Evolutionary conservation across 768 basidiomycete species (phyloP).

Genomic region (Albatrellus ellisii): DNA sequence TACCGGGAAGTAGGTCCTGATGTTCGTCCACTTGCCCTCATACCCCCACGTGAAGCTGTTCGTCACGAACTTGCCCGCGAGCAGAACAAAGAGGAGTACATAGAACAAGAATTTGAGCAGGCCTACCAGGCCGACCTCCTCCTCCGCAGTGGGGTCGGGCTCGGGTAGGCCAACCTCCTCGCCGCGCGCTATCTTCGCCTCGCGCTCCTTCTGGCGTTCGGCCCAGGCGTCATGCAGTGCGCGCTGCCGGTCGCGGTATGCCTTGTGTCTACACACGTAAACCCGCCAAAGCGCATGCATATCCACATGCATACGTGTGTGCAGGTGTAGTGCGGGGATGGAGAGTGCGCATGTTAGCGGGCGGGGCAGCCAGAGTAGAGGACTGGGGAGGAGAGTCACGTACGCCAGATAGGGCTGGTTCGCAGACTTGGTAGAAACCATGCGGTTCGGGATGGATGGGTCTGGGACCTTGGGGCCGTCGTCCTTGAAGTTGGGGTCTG

Average conservation of each 20-base stretch:
- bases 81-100: constrained; percentile 33
- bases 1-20: constrained; percentile 57
- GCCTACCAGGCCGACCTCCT: constrained; percentile 50
- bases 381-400: constrained; percentile 19
- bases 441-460: constrained; percentile 48
- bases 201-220: constrained; percentile 56
- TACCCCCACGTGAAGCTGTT: constrained; percentile 84
- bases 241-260: constrained; percentile 51
- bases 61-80: constrained; percentile 75
- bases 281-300: not conserved
- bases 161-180: constrained; percentile 64
- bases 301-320: too few relatives aligned
- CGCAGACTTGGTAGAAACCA: constrained; percentile 71
- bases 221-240: constrained; percentile 50
- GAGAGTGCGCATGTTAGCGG: not conserved
- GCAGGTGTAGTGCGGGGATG: too few relatives aligned
- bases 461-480: constrained; percentile 44
- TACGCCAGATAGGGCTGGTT: constrained; percentile 80
- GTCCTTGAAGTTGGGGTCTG: constrained; percentile 19
- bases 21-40: constrained; percentile 44
- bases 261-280: constrained; percentile 37
- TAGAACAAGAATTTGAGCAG: constrained; percentile 60
- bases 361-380: not conserved
- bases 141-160: constrained; percentile 56
- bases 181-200: constrained; percentile 60